A percentile compares a stretch with the other conserved stretches of the same genome.
These are phyloP conservation scores for Lanmaoa pseudosensibilis DNA, from an alignment of 768 basidiomycete species.

Conservation along the genomic window DNA sequence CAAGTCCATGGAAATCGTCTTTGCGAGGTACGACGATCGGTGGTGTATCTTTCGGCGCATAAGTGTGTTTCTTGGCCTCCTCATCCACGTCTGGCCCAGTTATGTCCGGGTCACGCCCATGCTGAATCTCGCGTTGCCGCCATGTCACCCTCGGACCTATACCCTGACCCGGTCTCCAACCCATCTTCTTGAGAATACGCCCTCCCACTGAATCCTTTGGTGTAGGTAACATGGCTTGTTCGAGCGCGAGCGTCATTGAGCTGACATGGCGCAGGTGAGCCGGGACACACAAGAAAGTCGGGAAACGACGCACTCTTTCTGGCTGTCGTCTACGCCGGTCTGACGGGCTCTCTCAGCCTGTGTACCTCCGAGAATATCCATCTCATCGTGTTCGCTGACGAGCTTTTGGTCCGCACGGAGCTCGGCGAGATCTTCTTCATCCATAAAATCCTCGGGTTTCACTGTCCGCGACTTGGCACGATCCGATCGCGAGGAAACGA, in stretches of 20 bases:
- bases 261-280: conserved; percentile 37
- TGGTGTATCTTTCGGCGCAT: conserved; percentile 78
- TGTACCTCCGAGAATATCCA: conserved; percentile 63
- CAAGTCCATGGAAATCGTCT: conserved; percentile 79
- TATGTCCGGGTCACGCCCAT: conserved; percentile 44
- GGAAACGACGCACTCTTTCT: conserved; percentile 34
- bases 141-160: conserved; percentile 87
- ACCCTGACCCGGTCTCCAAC: conserved; percentile 91
- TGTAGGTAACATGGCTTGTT: conserved; percentile 66
- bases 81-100: conserved; percentile 59
- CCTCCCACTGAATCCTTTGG: conserved; percentile 81
- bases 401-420: conserved; percentile 70
- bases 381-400: conserved; percentile 78
- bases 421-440: conserved; percentile 93
- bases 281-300: neutral
- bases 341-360: conserved; percentile 42
- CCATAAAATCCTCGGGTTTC: conserved; percentile 96
- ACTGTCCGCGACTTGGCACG: conserved; percentile 58
- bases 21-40: conserved; percentile 64
- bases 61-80: conserved; percentile 84
- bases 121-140: conserved; percentile 71
- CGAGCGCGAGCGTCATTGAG: conserved; percentile 60
- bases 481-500: conserved; percentile 83
- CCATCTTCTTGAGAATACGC: conserved; percentile 89
- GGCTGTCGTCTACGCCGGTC: conserved; percentile 41